A percentile compares a stretch with the other conserved stretches of the same genome.
Evolutionary conservation across 441 rosid species (phyloP).

Genomic region (Arabidopsis lyrata): DNA sequence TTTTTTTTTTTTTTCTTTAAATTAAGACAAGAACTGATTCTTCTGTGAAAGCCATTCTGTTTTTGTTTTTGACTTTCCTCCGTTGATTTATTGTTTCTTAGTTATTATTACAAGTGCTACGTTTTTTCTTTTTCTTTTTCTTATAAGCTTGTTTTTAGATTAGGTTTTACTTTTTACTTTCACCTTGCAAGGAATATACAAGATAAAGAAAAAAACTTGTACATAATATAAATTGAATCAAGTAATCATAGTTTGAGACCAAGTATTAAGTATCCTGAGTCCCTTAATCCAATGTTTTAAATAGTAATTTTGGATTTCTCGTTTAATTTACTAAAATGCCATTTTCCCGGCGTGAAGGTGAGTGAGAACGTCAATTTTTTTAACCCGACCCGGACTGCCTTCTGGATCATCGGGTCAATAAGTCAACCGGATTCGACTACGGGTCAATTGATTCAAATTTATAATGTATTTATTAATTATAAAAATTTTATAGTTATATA

Average conservation of each 20-base stretch:
- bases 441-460: no score
- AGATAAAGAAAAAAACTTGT: constrained; percentile 2
- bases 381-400: no score
- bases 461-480: no score
- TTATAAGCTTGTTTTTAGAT: background rate
- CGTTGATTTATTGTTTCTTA: constrained; percentile 17
- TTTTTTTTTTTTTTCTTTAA: constrained; percentile 22
- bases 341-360: constrained; percentile 51
- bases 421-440: no score
- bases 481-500: no score
- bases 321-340: constrained; percentile 27
- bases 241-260: background rate
- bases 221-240: background rate
- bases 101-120: background rate
- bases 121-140: background rate
- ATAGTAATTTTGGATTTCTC: no score
- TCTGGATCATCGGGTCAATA: no score
- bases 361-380: constrained; percentile 86
- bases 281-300: background rate
- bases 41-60: constrained; percentile 34
- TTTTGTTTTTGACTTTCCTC: constrained; percentile 2
- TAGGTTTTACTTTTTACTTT: background rate
- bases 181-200: background rate
- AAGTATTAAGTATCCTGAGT: background rate
- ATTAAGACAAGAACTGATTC: constrained; percentile 21